These are phyloP conservation scores for Aspergillus novofumigatus DNA, from an alignment of 2,329 filamentous ascomycete genomes.

Conservation along the genomic window DNA sequence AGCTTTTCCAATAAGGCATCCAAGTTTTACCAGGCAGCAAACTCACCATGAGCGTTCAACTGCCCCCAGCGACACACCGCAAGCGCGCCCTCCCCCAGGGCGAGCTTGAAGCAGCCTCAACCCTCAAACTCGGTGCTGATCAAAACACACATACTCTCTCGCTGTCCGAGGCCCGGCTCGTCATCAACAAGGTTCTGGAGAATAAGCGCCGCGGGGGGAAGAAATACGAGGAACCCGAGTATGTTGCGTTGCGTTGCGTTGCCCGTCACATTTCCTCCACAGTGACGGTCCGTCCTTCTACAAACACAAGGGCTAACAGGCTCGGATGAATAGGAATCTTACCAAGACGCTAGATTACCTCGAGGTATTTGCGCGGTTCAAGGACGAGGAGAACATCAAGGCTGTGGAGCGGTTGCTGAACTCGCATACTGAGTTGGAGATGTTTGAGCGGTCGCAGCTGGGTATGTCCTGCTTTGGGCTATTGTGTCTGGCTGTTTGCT, in stretches of 20 bases:
- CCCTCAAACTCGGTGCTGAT: conserved; percentile 88
- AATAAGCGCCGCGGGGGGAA: conserved; percentile 76
- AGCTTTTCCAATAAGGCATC: background rate
- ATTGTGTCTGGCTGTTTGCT: background rate
- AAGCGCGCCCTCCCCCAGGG: conserved; percentile 40
- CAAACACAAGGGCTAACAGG: background rate
- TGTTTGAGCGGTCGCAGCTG: conserved; percentile 90
- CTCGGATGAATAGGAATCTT: conserved; percentile 52
- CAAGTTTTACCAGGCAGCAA: background rate
- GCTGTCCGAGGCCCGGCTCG: conserved; percentile 83
- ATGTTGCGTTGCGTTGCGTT: conserved; percentile 35
- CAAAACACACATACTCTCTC: conserved; percentile 87
- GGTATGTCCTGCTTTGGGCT: conserved; percentile 51
- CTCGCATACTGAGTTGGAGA: conserved; percentile 70
- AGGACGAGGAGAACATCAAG: conserved; percentile 89
- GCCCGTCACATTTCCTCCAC: background rate
- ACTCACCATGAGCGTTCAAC: conserved; percentile 30
- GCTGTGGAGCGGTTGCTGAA: conserved; percentile 86
- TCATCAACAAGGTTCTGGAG: conserved; percentile 83
- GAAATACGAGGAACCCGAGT: conserved; percentile 81
- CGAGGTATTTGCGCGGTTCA: conserved; percentile 92
- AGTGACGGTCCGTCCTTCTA: background rate
- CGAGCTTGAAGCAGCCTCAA: conserved; percentile 81
- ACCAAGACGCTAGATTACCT: conserved; percentile 89
- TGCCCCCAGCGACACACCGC: conserved; percentile 37